A percentile compares a stretch with the other conserved stretches of the same genome.
phyloP scores from a whole-genome alignment of 441 rosid species.

The Pelargonium myrrhifolium region DNA sequence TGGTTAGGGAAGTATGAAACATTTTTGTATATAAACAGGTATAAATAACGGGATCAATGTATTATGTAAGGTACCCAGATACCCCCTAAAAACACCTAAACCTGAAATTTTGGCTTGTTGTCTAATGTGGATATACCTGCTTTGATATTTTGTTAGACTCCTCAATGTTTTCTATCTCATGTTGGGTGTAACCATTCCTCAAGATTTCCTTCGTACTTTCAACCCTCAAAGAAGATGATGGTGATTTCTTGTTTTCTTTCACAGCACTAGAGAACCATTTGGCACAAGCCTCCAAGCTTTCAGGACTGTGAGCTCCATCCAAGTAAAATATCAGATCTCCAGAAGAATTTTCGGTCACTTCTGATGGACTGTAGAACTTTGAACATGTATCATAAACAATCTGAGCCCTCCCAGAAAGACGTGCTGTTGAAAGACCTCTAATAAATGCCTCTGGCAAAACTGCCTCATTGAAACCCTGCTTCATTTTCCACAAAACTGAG shows the following conservation, averaged over 20 bases:
- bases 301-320: constrained; percentile 98
- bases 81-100: neutral
- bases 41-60: neutral
- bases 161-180: constrained; percentile 17
- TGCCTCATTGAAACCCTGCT: constrained; percentile 33
- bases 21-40: neutral
- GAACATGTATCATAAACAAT: constrained; percentile 45
- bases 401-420: constrained; percentile 74
- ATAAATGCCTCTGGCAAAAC: constrained; percentile 50
- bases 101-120: neutral
- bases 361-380: constrained; percentile 28
- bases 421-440: constrained; percentile 78
- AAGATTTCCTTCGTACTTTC: constrained; percentile 17
- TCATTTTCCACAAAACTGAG: constrained; percentile 14
- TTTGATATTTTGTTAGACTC: constrained; percentile 38
- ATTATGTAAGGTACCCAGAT: neutral
- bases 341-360: constrained; percentile 25
- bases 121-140: constrained; percentile 38
- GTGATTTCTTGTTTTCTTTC: constrained; percentile 22
- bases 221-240: constrained; percentile 21
- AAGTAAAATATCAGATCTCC: constrained; percentile 74
- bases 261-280: constrained; percentile 70
- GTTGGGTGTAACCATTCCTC: constrained; percentile 33
- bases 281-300: constrained; percentile 93
- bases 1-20: neutral